Evolutionary conservation across 2,329 filamentous ascomycete species (phyloP).

Genomic region (Microdochium nivale): DNA sequence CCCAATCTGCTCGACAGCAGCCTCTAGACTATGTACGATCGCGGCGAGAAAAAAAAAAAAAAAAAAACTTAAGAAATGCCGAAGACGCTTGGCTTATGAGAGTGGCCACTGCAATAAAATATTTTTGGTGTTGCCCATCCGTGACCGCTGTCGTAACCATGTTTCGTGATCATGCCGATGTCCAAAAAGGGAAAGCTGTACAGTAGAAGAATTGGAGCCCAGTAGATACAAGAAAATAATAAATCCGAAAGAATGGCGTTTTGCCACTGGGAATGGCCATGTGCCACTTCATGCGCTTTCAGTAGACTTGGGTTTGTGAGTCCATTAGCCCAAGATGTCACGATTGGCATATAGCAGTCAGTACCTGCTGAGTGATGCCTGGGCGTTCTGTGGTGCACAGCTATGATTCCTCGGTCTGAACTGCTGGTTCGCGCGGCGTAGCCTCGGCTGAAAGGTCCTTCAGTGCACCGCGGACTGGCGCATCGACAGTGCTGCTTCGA

Average conservation of each 20-base stretch:
- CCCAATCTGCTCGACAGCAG: not conserved
- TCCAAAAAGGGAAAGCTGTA: not conserved
- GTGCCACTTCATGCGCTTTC: no score
- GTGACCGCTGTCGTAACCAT: not conserved
- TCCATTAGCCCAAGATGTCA: no score
- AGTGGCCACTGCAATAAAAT: not conserved
- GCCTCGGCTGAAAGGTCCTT: not conserved
- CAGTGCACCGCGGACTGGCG: constrained; percentile 9
- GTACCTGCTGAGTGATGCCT: no score
- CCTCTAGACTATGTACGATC: not conserved
- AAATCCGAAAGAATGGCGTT: no score
- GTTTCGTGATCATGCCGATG: not conserved
- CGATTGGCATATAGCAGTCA: no score
- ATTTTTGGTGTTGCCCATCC: not conserved
- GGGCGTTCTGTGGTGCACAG: no score
- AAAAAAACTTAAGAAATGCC: not conserved
- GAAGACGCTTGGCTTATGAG: not conserved
- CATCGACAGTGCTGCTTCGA: constrained; percentile 44
- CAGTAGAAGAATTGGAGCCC: not conserved
- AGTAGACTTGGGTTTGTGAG: no score
- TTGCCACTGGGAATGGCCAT: no score
- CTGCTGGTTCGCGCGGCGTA: not conserved
- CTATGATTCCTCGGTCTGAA: not conserved
- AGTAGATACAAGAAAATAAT: not conserved
- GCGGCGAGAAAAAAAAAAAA: not conserved